Evolutionary conservation across 352 stramenopile species (phyloP), one percentile per base, ranked within the genome.

Genomic region (Phytophthora syringae): DNA sequence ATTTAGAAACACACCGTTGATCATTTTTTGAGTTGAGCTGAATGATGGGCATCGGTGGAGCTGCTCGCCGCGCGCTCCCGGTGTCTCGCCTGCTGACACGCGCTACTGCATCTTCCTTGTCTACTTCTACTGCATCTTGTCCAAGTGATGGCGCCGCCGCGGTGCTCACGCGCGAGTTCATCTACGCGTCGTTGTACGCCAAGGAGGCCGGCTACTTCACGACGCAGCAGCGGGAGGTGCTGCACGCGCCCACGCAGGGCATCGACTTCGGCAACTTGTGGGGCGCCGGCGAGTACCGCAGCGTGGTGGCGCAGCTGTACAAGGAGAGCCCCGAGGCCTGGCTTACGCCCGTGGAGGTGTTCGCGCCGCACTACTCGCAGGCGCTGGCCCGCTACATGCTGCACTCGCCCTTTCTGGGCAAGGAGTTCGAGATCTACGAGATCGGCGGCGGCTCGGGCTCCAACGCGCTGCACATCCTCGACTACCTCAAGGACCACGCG

Each of bases 261-360:
- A 88, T 95, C 52, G 77, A 91, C 70, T 96, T 96, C 49, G 70
- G 67, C 11, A 87, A 92, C 52, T 74, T 96, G 16, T 90, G 77
- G 82, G 89, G 89, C 18, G 77, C 82, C 25, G 64, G 77, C 24
- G 89, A 93, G 54, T 96, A 94, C 72, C 81, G 84, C 30, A 70
- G 73, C 15, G 66, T 77, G 6, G 67, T 95, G 2, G 79, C 79
- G 13, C 52, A 87, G 53, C 64, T 94, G 37, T 96, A 96, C 71
- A 70, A 80, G 61, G 67, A 80, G 50, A 79, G 77, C 25, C 75
- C 69, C 16, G 89, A 96, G 72, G 89, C 88, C 25, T 98, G 88
- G 88, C 84, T 97, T 53, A 98, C 92, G 42, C 92, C 92, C 21
- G 92, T 96, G 9, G 90, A 98, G 56, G 80, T 97, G 22, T 98